These are phyloP conservation scores for Uronychia setigera DNA, from an alignment of 73 alveolate genomes.

Conservation along the genomic window DNA sequence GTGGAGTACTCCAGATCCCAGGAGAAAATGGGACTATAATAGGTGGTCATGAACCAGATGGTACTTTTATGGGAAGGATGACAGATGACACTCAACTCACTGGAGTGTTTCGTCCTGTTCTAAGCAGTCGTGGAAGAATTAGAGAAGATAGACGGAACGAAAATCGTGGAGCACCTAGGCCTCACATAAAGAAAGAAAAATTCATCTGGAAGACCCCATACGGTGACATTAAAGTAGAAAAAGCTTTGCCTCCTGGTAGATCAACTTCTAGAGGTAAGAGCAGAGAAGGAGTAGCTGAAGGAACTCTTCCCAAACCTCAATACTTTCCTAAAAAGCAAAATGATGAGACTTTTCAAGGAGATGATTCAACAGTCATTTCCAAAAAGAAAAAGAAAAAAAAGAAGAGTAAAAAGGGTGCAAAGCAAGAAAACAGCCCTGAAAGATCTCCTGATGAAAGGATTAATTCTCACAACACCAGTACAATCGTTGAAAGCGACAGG, in stretches of 20 bases:
- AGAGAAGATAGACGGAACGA: neutral
- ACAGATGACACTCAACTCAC: neutral
- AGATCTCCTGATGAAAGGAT: neutral
- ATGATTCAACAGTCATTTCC: neutral
- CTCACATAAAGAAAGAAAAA: neutral
- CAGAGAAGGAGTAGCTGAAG: neutral
- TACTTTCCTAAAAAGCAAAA: neutral
- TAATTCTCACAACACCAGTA: neutral
- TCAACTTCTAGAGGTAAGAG: neutral
- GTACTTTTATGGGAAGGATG: neutral
- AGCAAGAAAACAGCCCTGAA: neutral
- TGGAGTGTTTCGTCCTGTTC: neutral
- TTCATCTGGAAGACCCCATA: slow-evolving; percentile 10
- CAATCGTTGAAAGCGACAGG: neutral
- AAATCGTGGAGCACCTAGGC: no score
- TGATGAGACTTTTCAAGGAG: neutral
- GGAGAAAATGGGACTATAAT: neutral
- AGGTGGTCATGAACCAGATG: neutral
- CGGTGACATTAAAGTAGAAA: neutral
- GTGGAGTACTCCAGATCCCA: neutral
- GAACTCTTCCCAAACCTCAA: neutral
- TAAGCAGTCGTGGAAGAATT: neutral
- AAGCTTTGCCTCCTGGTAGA: neutral
- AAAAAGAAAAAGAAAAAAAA: neutral
- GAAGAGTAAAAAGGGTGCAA: neutral